Evolutionary conservation across 2,329 filamentous ascomycete genomes (phyloP).

Genomic region (Tolypocladium endophyticum): DNA sequence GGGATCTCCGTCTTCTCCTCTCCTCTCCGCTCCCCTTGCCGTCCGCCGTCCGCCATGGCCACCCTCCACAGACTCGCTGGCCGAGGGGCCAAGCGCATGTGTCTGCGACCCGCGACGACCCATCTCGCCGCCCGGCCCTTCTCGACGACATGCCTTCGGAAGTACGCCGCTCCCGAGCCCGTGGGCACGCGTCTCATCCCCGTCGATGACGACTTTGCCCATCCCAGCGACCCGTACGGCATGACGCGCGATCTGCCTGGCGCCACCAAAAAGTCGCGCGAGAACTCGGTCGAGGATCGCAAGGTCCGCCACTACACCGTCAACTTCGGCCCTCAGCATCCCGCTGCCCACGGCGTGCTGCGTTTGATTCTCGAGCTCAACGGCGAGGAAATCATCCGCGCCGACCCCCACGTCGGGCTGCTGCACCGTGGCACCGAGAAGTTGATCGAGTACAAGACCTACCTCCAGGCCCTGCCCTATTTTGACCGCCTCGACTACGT

Average conservation of each 20-base stretch:
- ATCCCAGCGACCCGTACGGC: conserved; percentile 39
- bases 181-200: conserved; percentile 51
- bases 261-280: conserved; percentile 33
- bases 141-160: conserved; percentile 53
- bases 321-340: conserved; percentile 98
- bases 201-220: conserved; percentile 53
- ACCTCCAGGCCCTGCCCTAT: conserved; percentile 94
- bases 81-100: conserved; percentile 59
- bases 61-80: conserved; percentile 60
- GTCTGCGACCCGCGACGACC: conserved; percentile 33
- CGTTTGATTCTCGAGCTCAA: conserved; percentile 95
- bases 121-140: conserved; percentile 44
- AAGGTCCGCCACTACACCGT: conserved; percentile 99
- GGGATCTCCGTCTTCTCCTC: conserved; percentile 16
- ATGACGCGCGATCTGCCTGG: conserved; percentile 30
- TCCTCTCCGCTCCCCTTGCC: conserved; percentile 16
- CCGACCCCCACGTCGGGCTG: conserved; percentile 92
- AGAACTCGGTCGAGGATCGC: conserved; percentile 46
- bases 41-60: conserved; percentile 46
- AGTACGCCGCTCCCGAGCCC: conserved; percentile 45
- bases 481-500: conserved; percentile 98
- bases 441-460: conserved; percentile 99
- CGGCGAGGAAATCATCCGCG: conserved; percentile 93
- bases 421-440: conserved; percentile 97
- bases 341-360: conserved; percentile 94